These are phyloP conservation scores for Mayamaea pseudoterrestris DNA, from an alignment of 108 stramenopile species.

Conservation along the genomic window DNA sequence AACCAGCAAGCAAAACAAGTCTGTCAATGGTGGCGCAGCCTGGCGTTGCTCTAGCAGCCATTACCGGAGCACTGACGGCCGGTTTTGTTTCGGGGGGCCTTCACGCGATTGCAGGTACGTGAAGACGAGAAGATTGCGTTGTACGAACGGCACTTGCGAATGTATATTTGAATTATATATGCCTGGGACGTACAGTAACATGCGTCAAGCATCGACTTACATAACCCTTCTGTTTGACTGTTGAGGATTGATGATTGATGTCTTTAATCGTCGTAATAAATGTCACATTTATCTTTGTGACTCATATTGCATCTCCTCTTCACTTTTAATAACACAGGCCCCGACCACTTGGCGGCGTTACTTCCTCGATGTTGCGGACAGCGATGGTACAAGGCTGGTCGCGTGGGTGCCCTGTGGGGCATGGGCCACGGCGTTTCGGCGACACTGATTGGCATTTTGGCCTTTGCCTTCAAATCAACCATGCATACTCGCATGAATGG, in stretches of 20 bases:
- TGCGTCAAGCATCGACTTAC: too few relatives aligned
- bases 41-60: slow-evolving; percentile 19
- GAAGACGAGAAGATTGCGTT: not conserved
- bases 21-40: not conserved
- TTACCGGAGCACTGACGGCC: slow-evolving; percentile 59
- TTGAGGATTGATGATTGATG: not conserved
- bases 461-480: slow-evolving; percentile 74
- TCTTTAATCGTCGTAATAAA: not conserved
- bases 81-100: slow-evolving; percentile 85
- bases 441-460: slow-evolving; percentile 67
- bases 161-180: too few relatives aligned
- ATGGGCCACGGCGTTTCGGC: slow-evolving; percentile 92
- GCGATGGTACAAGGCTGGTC: slow-evolving; percentile 71
- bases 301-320: slow-evolving; percentile 1
- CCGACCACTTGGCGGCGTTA: slow-evolving; percentile 91
- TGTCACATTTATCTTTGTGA: not conserved
- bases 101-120: slow-evolving; percentile 90
- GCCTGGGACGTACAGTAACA: too few relatives aligned
- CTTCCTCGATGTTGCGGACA: slow-evolving; percentile 86
- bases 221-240: not conserved
- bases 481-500: slow-evolving; percentile 3
- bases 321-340: slow-evolving; percentile 28
- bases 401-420: slow-evolving; percentile 92
- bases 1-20: not conserved
- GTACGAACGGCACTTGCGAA: too few relatives aligned